Conservation (phyloP, 2,329 filamentous ascomycete genomes). For the Colletotrichum musae region DNA sequence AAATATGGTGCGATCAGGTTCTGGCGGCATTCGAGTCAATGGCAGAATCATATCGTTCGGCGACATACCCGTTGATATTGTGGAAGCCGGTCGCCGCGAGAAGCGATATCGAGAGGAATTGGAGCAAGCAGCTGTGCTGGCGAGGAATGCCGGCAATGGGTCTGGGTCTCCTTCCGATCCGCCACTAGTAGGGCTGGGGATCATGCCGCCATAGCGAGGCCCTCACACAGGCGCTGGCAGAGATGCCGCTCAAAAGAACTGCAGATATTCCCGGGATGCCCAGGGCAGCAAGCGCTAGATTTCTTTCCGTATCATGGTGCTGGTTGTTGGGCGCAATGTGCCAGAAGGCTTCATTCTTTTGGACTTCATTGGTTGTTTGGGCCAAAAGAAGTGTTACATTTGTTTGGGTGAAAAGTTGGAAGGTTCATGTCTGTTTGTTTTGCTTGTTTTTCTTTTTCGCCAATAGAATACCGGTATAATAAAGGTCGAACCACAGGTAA, state of each 20-base stretch:
- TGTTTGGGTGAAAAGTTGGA: too few relatives aligned
- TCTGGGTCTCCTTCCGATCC: constrained; percentile 1
- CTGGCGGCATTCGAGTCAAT: constrained; percentile 36
- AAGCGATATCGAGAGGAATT: constrained; percentile 10
- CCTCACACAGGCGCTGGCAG: background rate
- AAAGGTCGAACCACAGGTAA: too few relatives aligned
- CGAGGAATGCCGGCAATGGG: constrained; percentile 1
- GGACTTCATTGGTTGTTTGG: too few relatives aligned
- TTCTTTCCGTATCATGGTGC: too few relatives aligned
- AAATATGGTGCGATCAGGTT: constrained; percentile 31
- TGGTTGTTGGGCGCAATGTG: too few relatives aligned
- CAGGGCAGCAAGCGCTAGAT: too few relatives aligned
- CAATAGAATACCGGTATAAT: too few relatives aligned
- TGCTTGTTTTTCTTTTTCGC: too few relatives aligned
- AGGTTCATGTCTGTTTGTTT: too few relatives aligned
- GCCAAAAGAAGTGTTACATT: too few relatives aligned
- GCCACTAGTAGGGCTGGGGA: constrained; percentile 19
- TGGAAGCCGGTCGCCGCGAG: constrained; percentile 10
- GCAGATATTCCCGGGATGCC: too few relatives aligned
- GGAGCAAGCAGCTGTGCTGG: constrained; percentile 10
- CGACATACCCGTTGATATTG: constrained; percentile 21
- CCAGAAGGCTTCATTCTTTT: too few relatives aligned
- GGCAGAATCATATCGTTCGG: constrained; percentile 39
- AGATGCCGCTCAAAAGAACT: background rate
- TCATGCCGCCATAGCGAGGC: background rate